Base-by-base conservation (phyloP, 2,329 filamentous ascomycete species). In the Fusarium sp. region DNA sequence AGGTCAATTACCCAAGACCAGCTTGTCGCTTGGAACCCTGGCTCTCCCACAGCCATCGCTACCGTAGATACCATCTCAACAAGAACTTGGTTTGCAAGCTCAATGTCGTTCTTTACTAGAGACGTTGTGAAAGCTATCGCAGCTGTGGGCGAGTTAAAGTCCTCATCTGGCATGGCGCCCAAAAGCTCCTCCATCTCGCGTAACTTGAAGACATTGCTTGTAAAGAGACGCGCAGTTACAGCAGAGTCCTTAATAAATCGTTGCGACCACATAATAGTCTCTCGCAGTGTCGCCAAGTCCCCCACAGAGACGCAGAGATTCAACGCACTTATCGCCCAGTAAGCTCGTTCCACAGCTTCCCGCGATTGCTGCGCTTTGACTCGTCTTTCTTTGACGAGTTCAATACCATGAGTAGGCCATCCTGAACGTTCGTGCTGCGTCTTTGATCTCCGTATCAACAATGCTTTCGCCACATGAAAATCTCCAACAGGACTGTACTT, bases 191-290 rank as follows among this genome's bases (percentile, higher is more conserved):
- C 14, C 1, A 73, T 54, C 23, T 79, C 77, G 1, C 3, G 9
- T 1, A 73, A 74, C 2, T 20, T 40, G 14, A 75, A 45, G 0
- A 57, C 43, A 0, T 57, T 25, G 1, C 1, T 27, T 8, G 41
- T 42, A 51, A 77, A 79, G 2, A 78, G 7, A 3, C 56, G 21
- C 50, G 2, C 4, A n/a, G 63, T 50, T 0, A 69, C 62, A 3
- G 69, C 42, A 2, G 66, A 32, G 34, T 79, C 78, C 21, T 75
- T 78, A 51, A 75, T 73, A 43, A 76, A 80, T 2, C 78, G 74
- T 5, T 67, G 64, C 1, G 75, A 74, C 78, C 77, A 79, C 0
- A 65, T 21, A 4, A 78, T 30, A 1, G 73, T 74, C 7, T 75
- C 71, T 7, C 55, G 51, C 4, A 78, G 47, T 0, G 71, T 46